These are phyloP conservation scores for Ramularia collo-cygni DNA, from an alignment of 2,329 filamentous ascomycete genomes.

Conservation along the genomic window DNA sequence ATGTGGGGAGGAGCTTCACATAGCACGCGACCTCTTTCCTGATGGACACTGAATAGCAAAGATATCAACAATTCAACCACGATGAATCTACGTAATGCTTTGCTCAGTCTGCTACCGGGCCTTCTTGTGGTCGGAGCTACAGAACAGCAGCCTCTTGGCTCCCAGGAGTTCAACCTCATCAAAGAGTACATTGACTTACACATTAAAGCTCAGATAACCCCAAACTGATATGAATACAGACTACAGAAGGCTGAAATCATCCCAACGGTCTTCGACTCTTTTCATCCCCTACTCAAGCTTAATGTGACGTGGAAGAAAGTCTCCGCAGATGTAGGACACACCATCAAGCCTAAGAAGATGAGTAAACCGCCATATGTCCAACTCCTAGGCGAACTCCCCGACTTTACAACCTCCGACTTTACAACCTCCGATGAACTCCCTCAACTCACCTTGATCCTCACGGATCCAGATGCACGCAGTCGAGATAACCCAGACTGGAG, in stretches of 20 bases:
- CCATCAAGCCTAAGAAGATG: conserved; percentile 39
- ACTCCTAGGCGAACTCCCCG: conserved; percentile 14
- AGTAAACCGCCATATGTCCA: conserved; percentile 36
- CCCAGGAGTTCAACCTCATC: conserved; percentile 13
- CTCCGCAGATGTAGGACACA: conserved; percentile 49
- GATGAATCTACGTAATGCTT: not conserved
- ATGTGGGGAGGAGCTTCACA: not conserved
- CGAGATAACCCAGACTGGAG: conserved; percentile 48
- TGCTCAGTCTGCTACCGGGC: not conserved
- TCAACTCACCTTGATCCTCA: conserved; percentile 41
- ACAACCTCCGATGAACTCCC: conserved; percentile 7
- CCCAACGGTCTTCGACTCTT: conserved; percentile 50
- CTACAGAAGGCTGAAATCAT: conserved; percentile 29
- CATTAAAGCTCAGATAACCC: not conserved
- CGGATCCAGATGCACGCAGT: conserved; percentile 53
- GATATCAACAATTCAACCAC: not conserved
- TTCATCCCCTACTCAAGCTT: conserved; percentile 48
- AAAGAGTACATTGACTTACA: conserved; percentile 10
- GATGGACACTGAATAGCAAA: not conserved
- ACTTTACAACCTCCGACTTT: conserved; percentile 1
- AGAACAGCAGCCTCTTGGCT: too few species aligned
- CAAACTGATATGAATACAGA: conserved; percentile 8
- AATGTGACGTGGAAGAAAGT: conserved; percentile 41
- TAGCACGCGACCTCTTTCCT: not conserved
- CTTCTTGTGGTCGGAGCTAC: too few species aligned